Conservation (phyloP, 2,329 filamentous ascomycete genomes). For the Fusarium irregulare region DNA sequence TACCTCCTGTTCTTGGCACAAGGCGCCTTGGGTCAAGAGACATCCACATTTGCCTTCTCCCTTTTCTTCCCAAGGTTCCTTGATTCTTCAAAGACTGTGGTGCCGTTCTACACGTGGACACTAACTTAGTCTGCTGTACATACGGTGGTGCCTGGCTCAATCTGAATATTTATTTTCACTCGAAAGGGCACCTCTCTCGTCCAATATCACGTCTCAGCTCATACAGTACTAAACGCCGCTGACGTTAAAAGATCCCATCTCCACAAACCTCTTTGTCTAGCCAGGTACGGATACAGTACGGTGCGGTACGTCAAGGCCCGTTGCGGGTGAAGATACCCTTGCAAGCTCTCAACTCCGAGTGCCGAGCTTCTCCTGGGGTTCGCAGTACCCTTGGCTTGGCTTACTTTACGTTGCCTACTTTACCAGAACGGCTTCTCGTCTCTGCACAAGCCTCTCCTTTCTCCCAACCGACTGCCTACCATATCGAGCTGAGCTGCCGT, state of each 20-base stretch:
- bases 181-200: background rate
- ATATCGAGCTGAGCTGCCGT: conserved; percentile 8
- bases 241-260: conserved; percentile 23
- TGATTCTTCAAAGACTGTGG: background rate
- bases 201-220: background rate
- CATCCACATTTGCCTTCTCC: conserved; percentile 16
- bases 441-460: conserved; percentile 27
- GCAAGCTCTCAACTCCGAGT: conserved; percentile 23
- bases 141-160: background rate
- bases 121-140: background rate
- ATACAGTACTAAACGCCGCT: conserved; percentile 26
- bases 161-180: background rate
- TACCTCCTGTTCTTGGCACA: background rate
- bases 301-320: background rate
- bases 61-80: background rate
- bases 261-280: conserved; percentile 15
- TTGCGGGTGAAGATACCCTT: conserved; percentile 19
- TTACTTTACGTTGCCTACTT: conserved; percentile 2
- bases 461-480: conserved; percentile 13
- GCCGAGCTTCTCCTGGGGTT: conserved; percentile 24
- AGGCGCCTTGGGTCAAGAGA: background rate
- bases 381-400: background rate
- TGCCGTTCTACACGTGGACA: background rate
- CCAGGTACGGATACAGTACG: conserved; percentile 14
- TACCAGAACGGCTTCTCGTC: conserved; percentile 29